Base-by-base conservation (phyloP, 2,329 filamentous ascomycete species). In the Verticillium klebahnii region DNA sequence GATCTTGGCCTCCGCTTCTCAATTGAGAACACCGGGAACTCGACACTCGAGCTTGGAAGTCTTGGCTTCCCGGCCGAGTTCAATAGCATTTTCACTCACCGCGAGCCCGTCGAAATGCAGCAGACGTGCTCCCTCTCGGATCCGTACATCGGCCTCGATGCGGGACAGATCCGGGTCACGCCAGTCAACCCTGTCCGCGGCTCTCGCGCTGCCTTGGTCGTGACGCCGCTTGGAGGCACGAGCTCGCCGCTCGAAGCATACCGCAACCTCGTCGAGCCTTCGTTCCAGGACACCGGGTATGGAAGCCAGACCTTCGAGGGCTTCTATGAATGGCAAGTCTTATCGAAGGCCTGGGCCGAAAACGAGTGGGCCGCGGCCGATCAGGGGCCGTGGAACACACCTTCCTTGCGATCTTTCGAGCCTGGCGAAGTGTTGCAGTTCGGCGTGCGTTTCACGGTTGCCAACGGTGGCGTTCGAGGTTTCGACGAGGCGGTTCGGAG, bases 41-140 rank as follows among this genome's bases (percentile, higher is more conserved):
- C 68, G 0, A 62, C 72, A 0, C 61, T 87, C 2, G 84, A 87
- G 62, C 70, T 88, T 5, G 85, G 85, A 1, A 80, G 80, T 57
- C 74, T 87, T 1, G 85, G 85, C 0, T 80, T 88, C 58, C 85
- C 85, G 0, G 78, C 83, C 23, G 83, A 85, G 68, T 85, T 87
- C 73, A 87, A 87, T 72, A 87, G 82, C 69, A 86, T 88, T 66
- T 87, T 87, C 67, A 85, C 79, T 14, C 75, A 75, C 55, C 78
- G 83, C 9, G 70, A 73, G 1, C 77, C 83, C 0, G 72, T 73
- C 2, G 78, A 84, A 7, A 85, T 80, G 7, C 78, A 81, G 60
- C 70, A 73, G 0, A 75, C 77, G 31, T 87, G 85, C 68, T 82
- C 82, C 0, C 75, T 87, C 3, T 77, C 82, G 0, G 85, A 88